Conservation (phyloP, 148 eudicot species). For the Persicaria tinctoria region DNA sequence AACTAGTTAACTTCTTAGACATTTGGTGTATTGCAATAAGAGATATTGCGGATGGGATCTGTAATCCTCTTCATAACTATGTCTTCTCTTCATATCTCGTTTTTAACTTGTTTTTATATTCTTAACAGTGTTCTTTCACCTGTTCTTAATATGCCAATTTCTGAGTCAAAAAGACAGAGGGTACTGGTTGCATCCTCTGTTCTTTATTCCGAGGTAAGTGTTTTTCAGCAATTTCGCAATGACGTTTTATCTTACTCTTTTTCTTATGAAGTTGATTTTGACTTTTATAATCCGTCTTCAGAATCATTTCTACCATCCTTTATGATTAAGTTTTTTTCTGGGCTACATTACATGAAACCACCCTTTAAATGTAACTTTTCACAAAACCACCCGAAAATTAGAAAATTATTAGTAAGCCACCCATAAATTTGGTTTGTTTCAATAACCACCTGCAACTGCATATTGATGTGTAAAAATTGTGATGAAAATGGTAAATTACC, state of each 20-base stretch:
- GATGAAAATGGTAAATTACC: too few relatives aligned
- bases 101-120: constrained; percentile 12
- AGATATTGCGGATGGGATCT: background rate
- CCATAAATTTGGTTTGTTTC: too few relatives aligned
- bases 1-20: background rate
- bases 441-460: too few relatives aligned
- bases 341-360: too few relatives aligned
- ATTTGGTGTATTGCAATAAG: background rate
- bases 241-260: background rate
- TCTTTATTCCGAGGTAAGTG: constrained; percentile 90
- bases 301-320: background rate
- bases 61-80: background rate
- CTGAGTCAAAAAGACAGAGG: constrained; percentile 95
- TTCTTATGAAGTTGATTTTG: background rate
- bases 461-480: too few relatives aligned
- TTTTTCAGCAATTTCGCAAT: background rate
- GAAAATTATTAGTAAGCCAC: too few relatives aligned
- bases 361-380: too few relatives aligned
- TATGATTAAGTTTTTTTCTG: background rate
- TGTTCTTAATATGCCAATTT: constrained; percentile 80
- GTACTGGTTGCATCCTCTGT: constrained; percentile 90
- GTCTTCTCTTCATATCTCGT: constrained; percentile 9
- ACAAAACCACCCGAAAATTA: too few relatives aligned
- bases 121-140: constrained; percentile 93
- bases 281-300: background rate